phyloP scores from a whole-genome alignment of 345 rosid species.

The Lepidium aucheri region DNA sequence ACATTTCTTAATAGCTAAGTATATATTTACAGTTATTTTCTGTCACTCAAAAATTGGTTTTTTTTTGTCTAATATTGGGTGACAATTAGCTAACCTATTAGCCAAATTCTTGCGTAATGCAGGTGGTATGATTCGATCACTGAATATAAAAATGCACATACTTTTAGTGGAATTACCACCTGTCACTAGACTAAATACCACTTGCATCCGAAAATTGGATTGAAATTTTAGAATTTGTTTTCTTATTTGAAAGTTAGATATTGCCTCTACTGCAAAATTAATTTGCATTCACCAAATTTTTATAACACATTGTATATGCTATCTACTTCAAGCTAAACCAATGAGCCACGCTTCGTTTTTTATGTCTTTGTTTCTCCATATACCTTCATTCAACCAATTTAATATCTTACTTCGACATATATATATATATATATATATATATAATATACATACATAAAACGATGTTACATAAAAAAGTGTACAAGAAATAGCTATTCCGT shows the following conservation, averaged over 20 bases:
- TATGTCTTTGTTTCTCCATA: not conserved
- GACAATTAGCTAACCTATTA: no score
- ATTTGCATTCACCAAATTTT: not conserved
- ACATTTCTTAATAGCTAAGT: not conserved
- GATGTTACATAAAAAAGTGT: not conserved
- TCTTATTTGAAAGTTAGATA: no score
- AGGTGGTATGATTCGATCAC: no score
- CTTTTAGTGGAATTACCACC: no score
- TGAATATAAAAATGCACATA: no score
- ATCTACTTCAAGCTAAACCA: slow-evolving; percentile 4
- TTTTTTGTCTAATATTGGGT: no score
- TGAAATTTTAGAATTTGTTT: no score
- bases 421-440: not conserved
- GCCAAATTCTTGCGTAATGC: no score
- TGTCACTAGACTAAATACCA: no score
- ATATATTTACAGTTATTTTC: no score
- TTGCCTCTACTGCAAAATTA: not conserved
- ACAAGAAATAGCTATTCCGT: not conserved
- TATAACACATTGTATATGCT: not conserved
- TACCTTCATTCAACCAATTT: not conserved
- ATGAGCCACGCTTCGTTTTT: slow-evolving; percentile 1
- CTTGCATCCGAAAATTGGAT: no score
- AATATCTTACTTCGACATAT: not conserved
- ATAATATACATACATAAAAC: not conserved
- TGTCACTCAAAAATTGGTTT: no score